phyloP scores from a whole-genome alignment of 208 protist genomes.

The Crithidia acanthocephali region DNA sequence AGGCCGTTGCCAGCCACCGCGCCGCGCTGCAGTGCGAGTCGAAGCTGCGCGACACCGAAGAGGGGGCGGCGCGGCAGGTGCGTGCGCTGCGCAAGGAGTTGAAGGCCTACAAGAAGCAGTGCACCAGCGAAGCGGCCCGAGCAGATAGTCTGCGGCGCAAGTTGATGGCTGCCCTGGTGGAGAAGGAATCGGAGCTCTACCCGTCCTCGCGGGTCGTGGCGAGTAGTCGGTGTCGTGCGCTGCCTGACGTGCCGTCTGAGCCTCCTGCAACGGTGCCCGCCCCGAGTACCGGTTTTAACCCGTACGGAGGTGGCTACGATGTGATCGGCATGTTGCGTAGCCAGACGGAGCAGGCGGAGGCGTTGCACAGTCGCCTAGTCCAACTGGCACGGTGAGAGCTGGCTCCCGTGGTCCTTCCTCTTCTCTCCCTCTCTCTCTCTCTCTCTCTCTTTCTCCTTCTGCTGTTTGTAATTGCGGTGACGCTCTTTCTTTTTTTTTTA shows the following conservation, averaged over 20 bases:
- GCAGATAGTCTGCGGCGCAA: slow-evolving; percentile 57
- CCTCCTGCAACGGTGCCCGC: slow-evolving; percentile 10
- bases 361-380: slow-evolving; percentile 62
- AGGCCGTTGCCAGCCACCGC: slow-evolving; percentile 46
- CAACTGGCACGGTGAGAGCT: slow-evolving; percentile 45
- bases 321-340: slow-evolving; percentile 62
- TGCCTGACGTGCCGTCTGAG: slow-evolving; percentile 8
- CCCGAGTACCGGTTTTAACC: neutral
- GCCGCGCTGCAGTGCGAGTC: slow-evolving; percentile 39
- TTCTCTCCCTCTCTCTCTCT: neutral
- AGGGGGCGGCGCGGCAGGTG: slow-evolving; percentile 53
- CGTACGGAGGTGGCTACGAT: slow-evolving; percentile 30
- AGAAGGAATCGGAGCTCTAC: slow-evolving; percentile 44
- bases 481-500: too few species aligned
- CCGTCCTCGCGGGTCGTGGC: neutral
- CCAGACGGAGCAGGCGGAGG: slow-evolving; percentile 72
- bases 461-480: too few species aligned
- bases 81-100: slow-evolving; percentile 48
- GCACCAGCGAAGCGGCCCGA: slow-evolving; percentile 47
- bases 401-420: neutral
- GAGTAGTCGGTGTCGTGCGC: neutral
- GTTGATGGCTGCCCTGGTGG: slow-evolving; percentile 61
- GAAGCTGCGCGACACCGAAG: slow-evolving; percentile 53
- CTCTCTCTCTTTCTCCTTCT: neutral
- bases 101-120: slow-evolving; percentile 52